phyloP scores from a whole-genome alignment of 768 basidiomycete genomes.

The Crassisporium funariophilum region DNA sequence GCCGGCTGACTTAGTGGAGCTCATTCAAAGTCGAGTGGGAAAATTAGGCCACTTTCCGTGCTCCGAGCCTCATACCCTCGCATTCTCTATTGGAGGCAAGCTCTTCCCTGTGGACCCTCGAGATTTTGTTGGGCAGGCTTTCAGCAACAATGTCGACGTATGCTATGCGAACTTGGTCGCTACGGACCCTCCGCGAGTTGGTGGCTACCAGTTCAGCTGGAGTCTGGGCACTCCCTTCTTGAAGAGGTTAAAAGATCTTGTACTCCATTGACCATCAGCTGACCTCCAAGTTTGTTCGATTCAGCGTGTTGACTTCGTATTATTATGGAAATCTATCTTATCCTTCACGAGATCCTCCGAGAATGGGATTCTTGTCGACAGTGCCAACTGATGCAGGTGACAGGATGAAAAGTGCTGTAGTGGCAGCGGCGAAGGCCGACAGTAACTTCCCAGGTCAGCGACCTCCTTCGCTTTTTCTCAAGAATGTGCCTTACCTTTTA shows the following conservation, averaged over 20 bases:
- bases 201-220: conserved; percentile 74
- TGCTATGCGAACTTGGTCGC: conserved; percentile 59
- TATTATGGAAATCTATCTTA: conserved; percentile 73
- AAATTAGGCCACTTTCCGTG: conserved; percentile 50
- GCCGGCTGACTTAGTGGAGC: conserved; percentile 60
- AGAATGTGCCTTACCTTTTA: background rate
- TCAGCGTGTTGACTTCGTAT: conserved; percentile 65
- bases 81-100: conserved; percentile 69
- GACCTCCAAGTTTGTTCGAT: background rate
- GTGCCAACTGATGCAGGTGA: conserved; percentile 57
- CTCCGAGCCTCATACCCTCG: conserved; percentile 58
- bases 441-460: conserved; percentile 38
- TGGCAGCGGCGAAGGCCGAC: conserved; percentile 28
- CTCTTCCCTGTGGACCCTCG: conserved; percentile 76
- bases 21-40: conserved; percentile 47
- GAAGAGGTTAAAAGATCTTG: conserved; percentile 54
- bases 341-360: conserved; percentile 68
- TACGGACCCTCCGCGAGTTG: conserved; percentile 62
- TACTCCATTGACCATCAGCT: conserved; percentile 1
- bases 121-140: conserved; percentile 58
- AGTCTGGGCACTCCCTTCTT: conserved; percentile 77
- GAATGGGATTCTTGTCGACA: conserved; percentile 72
- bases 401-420: conserved; percentile 29
- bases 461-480: background rate
- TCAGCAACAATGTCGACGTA: conserved; percentile 33